These are phyloP conservation scores for Isabelozyma gotoi DNA, from an alignment of 805 yeast species.

Conservation along the genomic window DNA sequence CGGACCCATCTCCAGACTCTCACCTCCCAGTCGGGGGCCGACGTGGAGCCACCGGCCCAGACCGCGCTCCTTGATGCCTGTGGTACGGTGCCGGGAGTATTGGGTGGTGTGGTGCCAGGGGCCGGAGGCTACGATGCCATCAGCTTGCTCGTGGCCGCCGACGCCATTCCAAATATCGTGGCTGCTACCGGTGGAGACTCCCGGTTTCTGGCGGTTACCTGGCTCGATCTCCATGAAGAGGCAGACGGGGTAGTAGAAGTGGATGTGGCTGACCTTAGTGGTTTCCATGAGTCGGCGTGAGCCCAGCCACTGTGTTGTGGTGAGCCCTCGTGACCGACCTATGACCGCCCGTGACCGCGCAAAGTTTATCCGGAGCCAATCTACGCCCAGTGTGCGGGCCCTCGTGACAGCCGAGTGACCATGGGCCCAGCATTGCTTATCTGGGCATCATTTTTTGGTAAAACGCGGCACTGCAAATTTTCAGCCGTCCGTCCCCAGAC, in stretches of 20 bases:
- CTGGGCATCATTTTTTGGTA: no score
- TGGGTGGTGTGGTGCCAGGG: conserved; percentile 98
- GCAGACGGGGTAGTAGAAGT: conserved; percentile 57
- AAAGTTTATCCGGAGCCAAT: no score
- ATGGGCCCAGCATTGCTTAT: no score
- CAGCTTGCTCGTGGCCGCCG: conserved; percentile 60
- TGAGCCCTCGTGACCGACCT: no score
- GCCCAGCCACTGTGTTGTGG: not conserved
- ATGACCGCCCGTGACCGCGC: no score
- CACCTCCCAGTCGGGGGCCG: conserved; percentile 70
- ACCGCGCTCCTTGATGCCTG: conserved; percentile 61
- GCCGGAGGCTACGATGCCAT: conserved; percentile 98
- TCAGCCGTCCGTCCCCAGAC: no score
- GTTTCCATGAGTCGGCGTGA: no score
- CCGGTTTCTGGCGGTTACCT: conserved; percentile 49
- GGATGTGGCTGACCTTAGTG: no score
- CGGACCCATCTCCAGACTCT: conserved; percentile 59
- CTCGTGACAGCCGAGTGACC: no score
- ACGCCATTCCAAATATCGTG: conserved; percentile 31
- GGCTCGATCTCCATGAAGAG: conserved; percentile 70
- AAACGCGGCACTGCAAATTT: no score
- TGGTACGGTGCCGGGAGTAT: conserved; percentile 59
- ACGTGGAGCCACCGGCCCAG: conserved; percentile 83
- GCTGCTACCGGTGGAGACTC: conserved; percentile 15
- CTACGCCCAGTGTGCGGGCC: no score